Evolutionary conservation across 306 rosid species (phyloP), one percentile per base, ranked within the genome.

Genomic region (Vigna mungo): DNA sequence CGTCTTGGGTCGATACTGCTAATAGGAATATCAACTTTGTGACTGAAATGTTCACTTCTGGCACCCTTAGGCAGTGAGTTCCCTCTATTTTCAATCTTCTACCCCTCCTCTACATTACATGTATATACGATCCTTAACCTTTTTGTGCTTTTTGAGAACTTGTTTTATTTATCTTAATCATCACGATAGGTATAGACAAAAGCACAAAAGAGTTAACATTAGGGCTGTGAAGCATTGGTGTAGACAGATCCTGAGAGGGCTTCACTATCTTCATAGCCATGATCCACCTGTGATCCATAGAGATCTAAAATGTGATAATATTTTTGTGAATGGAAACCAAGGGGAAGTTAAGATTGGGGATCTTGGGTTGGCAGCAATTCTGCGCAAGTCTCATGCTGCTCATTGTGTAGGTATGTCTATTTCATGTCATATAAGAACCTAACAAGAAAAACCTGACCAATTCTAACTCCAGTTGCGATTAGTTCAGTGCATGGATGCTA

Each of bases 271-370:
- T 34, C 98, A 94, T 82, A 90, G 91, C 84, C 98, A 81, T 55
- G 90, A 92, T 66, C 98, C 98, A 34, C 97, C 96, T 59, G 95
- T 94, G 86, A 92, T 94, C 75, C 98, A 94, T 78, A 90, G 97
- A 90, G 98, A 94, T 89, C 98, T 94, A 63, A 94, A 94, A 81
- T 94, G 97, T 82, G 98, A 94, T 79, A 94, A 94, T 72, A 92
- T 94, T 81, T 92, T 94, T 77, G 85, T 92, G 23, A 94, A 94
- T 92, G 98, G 98, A 27, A 90, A 94, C 80, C 97, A 90, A 82
- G 98, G 98, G 68, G 96, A 94, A 84, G 94, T 94, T 58, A 94
- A 94, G 88, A 94, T 94, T 70, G 98, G 98, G 36, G 98, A 92
- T 83, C 98, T 94, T 64, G 98, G 98, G 70, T 84, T 94, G 10